These are phyloP conservation scores for Thermoascus crustaceus DNA, from an alignment of 2,329 filamentous ascomycete genomes.

Conservation along the genomic window DNA sequence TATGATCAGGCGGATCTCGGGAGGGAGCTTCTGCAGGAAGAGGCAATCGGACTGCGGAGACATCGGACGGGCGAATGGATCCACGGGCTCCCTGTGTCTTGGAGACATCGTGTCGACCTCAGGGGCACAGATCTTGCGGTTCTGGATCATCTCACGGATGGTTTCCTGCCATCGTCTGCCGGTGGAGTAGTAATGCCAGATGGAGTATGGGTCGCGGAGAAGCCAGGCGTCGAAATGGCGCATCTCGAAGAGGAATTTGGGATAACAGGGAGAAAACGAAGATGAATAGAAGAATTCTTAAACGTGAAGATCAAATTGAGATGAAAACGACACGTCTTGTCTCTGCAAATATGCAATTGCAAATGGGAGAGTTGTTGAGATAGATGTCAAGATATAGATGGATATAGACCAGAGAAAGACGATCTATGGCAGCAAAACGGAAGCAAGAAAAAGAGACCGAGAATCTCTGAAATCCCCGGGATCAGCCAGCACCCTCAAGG, in stretches of 20 bases:
- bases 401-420: no score
- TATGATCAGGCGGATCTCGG: constrained; percentile 32
- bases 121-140: constrained; percentile 28
- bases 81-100: constrained; percentile 5
- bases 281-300: background rate
- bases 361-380: no score
- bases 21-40: constrained; percentile 22
- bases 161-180: constrained; percentile 29
- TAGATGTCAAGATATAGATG: no score
- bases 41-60: constrained; percentile 13
- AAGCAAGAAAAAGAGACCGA: no score
- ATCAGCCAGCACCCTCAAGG: no score
- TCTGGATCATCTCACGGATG: constrained; percentile 27
- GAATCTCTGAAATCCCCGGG: no score
- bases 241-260: constrained; percentile 14
- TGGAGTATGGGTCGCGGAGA: constrained; percentile 31
- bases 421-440: no score
- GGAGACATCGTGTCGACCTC: constrained; percentile 3
- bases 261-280: background rate
- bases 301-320: constrained; percentile 4
- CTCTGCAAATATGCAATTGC: no score
- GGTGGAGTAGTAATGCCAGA: constrained; percentile 31
- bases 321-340: no score
- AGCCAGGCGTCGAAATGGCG: constrained; percentile 33
- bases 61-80: constrained; percentile 12